Evolutionary conservation across 768 basidiomycete species (phyloP).

Genomic region (Austroboletus festivus): DNA sequence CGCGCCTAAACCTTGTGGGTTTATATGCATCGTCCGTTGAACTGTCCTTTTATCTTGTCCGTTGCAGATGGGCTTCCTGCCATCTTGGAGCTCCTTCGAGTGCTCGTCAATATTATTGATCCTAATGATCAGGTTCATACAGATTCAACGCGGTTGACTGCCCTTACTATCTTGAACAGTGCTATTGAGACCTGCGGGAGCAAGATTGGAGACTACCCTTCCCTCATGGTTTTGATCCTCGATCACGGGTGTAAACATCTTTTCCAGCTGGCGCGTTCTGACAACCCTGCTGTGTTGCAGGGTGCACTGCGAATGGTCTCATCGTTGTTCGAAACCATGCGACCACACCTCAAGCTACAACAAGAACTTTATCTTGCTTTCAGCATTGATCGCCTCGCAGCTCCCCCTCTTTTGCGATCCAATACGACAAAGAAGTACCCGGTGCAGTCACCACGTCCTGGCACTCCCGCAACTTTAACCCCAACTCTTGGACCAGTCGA

Average conservation of each 20-base stretch:
- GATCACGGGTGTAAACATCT: constrained; percentile 95
- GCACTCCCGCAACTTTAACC: constrained; percentile 45
- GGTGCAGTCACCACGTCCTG: constrained; percentile 49
- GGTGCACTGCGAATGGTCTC: constrained; percentile 80
- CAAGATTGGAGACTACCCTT: constrained; percentile 72
- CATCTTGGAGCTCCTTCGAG: constrained; percentile 87
- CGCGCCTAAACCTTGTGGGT: constrained; percentile 24
- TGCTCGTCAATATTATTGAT: constrained; percentile 92
- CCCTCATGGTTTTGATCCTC: constrained; percentile 69
- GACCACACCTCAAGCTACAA: constrained; percentile 83
- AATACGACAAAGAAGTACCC: constrained; percentile 32
- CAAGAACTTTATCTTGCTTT: constrained; percentile 95
- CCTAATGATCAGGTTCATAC: constrained; percentile 94
- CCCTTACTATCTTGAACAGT: constrained; percentile 81
- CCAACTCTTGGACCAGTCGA: constrained; percentile 41
- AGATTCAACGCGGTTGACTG: constrained; percentile 88
- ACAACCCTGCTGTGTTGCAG: constrained; percentile 76
- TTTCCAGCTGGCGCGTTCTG: constrained; percentile 93
- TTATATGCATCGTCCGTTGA: background rate
- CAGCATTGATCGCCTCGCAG: constrained; percentile 85
- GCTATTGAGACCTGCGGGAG: constrained; percentile 84
- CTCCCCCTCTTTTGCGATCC: constrained; percentile 39
- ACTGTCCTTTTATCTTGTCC: background rate
- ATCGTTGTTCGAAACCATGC: constrained; percentile 86
- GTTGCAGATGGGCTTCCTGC: constrained; percentile 82